Conservation (phyloP, 2,329 filamentous ascomycete genomes). For the Drechslerella coelobrocha region DNA sequence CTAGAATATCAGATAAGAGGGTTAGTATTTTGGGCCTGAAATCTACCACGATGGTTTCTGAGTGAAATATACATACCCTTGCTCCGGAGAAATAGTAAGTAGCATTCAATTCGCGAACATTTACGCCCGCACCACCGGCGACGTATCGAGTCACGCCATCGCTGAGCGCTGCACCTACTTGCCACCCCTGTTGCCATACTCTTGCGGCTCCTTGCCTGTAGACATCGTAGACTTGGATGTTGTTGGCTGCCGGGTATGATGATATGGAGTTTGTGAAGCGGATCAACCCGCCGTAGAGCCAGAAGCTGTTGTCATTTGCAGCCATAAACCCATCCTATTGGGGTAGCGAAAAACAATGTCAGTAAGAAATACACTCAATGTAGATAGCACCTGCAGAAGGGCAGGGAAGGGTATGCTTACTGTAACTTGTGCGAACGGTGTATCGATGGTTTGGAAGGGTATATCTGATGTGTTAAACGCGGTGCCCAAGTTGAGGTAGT, state of each 20-base stretch:
- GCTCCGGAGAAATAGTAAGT: conserved; percentile 46
- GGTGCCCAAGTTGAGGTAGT: conserved; percentile 41
- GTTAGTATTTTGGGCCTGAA: background rate
- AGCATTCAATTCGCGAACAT: conserved; percentile 47
- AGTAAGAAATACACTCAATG: background rate
- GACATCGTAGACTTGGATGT: conserved; percentile 50
- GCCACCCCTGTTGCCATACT: conserved; percentile 42
- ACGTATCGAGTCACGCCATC: conserved; percentile 51
- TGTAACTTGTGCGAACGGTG: conserved; percentile 36
- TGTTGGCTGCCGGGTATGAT: conserved; percentile 28
- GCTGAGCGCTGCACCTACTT: conserved; percentile 11
- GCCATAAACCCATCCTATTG: conserved; percentile 52
- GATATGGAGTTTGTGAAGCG: conserved; percentile 42
- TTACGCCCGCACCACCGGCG: conserved; percentile 52
- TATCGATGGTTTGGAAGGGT: conserved; percentile 37
- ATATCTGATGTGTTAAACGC: conserved; percentile 40
- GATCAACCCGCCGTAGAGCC: conserved; percentile 52
- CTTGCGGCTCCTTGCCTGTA: conserved; percentile 41
- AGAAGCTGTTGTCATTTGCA: conserved; percentile 54
- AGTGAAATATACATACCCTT: conserved; percentile 28
- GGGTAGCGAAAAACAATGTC: background rate
- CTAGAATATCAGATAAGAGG: conserved; percentile 6
- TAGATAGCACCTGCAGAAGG: too few relatives aligned
- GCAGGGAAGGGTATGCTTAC: conserved; percentile 6
- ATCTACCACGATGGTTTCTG: background rate